Conservation (phyloP, 768 basidiomycete genomes). For the Megacollybia marginata region DNA sequence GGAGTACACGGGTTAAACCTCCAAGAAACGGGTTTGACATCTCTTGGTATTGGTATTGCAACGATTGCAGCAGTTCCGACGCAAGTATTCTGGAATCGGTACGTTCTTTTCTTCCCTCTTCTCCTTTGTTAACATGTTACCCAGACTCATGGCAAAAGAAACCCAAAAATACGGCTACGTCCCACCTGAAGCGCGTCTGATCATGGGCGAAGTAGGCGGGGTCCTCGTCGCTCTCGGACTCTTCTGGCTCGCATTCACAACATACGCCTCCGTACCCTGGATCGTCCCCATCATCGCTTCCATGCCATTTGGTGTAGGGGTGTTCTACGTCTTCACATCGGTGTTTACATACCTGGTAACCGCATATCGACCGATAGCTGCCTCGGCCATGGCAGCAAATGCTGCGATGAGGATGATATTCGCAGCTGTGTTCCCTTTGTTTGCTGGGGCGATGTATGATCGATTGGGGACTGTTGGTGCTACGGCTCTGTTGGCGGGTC, state of each 20-base stretch:
- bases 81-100: slow-evolving; percentile 29
- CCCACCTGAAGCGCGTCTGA: slow-evolving; percentile 59
- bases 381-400: slow-evolving; percentile 63
- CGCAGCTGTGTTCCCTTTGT: slow-evolving; percentile 56
- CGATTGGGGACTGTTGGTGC: slow-evolving; percentile 63
- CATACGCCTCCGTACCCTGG: slow-evolving; percentile 45
- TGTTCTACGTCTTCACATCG: slow-evolving; percentile 63
- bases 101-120: too few species aligned
- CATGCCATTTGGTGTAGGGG: slow-evolving; percentile 55
- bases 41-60: slow-evolving; percentile 56
- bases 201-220: slow-evolving; percentile 64
- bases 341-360: slow-evolving; percentile 70
- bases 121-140: too few species aligned
- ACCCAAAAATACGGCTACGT: slow-evolving; percentile 33
- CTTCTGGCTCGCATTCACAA: slow-evolving; percentile 58
- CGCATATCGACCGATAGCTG: slow-evolving; percentile 57
- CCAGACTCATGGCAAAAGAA: slow-evolving; percentile 15
- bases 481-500: slow-evolving; percentile 30
- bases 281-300: slow-evolving; percentile 60
- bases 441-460: slow-evolving; percentile 43
- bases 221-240: slow-evolving; percentile 46
- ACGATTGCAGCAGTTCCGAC: slow-evolving; percentile 49
- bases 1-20: slow-evolving; percentile 43
- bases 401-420: slow-evolving; percentile 54
- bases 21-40: slow-evolving; percentile 47